Evolutionary conservation across 257 asterid species (phyloP).

Genomic region (Sherardia arvensis): DNA sequence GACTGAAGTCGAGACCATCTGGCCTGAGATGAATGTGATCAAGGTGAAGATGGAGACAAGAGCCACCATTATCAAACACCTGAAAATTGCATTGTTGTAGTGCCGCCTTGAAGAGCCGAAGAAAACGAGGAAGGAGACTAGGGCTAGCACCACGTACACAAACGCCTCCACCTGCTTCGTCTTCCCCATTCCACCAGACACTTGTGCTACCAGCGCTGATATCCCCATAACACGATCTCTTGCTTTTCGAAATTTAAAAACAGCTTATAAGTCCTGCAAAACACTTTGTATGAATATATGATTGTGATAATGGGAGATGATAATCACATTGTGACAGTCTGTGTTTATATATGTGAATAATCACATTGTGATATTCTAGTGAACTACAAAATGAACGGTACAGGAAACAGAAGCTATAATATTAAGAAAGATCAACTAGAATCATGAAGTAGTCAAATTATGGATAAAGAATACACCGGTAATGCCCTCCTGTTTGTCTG

Average conservation of each 20-base stretch:
- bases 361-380: too few relatives aligned
- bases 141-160: slow-evolving; percentile 1
- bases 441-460: neutral
- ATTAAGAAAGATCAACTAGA: neutral
- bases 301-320: neutral
- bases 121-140: neutral
- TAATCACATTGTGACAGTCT: neutral
- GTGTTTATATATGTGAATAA: neutral
- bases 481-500: too few relatives aligned
- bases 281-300: neutral
- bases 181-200: neutral
- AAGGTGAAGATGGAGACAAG: neutral
- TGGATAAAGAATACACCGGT: too few relatives aligned
- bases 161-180: neutral
- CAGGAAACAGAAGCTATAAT: neutral
- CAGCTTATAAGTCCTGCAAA: neutral
- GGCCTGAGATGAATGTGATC: neutral
- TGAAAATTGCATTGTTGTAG: neutral
- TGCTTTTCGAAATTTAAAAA: too few relatives aligned
- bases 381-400: neutral
- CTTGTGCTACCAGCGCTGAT: neutral
- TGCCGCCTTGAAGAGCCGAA: neutral
- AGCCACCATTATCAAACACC: neutral
- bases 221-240: too few relatives aligned
- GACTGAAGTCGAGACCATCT: neutral